phyloP scores from a whole-genome alignment of 2,329 filamentous ascomycete species.

The Calonectria fujianensis region DNA sequence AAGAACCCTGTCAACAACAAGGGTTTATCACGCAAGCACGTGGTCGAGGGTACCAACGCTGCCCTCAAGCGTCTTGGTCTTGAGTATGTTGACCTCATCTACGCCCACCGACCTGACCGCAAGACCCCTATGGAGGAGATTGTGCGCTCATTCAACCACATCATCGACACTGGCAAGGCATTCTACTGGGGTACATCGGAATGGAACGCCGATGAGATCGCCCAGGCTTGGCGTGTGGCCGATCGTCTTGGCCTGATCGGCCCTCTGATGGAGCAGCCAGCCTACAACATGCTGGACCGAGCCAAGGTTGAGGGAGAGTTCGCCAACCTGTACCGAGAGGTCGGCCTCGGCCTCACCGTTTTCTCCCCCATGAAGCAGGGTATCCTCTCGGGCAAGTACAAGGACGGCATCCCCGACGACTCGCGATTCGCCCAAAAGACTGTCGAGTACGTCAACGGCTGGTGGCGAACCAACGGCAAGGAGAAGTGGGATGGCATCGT shows the following conservation, averaged over 20 bases:
- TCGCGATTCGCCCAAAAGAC: conserved; percentile 75
- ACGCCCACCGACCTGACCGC: conserved; percentile 81
- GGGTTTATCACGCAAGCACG: conserved; percentile 81
- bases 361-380: conserved; percentile 76
- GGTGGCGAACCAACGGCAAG: conserved; percentile 70
- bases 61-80: conserved; percentile 75
- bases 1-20: conserved; percentile 79
- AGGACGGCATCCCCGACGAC: conserved; percentile 75
- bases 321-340: conserved; percentile 75
- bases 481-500: conserved; percentile 74
- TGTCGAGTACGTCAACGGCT: conserved; percentile 73
- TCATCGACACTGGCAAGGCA: conserved; percentile 80
- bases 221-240: conserved; percentile 76
- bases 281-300: conserved; percentile 78
- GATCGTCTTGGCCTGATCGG: conserved; percentile 77
- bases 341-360: conserved; percentile 77
- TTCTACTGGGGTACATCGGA: conserved; percentile 84
- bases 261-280: conserved; percentile 80
- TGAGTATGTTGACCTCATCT: conserved; percentile 80
- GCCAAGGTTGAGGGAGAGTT: conserved; percentile 79
- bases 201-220: conserved; percentile 80
- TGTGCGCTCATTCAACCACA: conserved; percentile 81
- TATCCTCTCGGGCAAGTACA: conserved; percentile 81
- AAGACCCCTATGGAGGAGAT: conserved; percentile 82
- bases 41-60: conserved; percentile 78